Evolutionary conservation across 257 asterid species (phyloP).

Genomic region (Solanum virginianum): DNA sequence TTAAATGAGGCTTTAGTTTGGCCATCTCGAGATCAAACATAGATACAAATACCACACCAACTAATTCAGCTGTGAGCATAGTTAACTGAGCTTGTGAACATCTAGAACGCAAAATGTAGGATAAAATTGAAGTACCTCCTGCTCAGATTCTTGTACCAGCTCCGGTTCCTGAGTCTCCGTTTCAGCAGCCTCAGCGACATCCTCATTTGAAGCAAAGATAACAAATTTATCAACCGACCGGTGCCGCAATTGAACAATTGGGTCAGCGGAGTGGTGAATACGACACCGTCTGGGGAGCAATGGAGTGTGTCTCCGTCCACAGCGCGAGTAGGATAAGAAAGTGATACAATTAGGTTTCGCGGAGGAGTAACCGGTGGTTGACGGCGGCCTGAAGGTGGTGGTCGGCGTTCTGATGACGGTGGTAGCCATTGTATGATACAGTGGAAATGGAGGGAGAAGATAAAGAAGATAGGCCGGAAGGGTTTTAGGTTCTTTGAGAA

Average conservation of each 20-base stretch:
- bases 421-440: slow-evolving; percentile 1
- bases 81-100: background rate
- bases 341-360: background rate
- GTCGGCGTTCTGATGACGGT: background rate
- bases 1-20: background rate
- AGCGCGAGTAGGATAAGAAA: background rate
- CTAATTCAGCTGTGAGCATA: background rate
- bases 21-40: background rate
- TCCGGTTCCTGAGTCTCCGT: background rate
- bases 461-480: background rate
- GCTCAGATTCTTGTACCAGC: background rate
- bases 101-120: background rate
- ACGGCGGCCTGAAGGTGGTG: background rate
- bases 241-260: background rate
- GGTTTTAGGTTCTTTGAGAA: background rate
- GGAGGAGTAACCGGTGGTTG: background rate
- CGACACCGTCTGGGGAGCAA: background rate
- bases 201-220: background rate
- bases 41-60: background rate
- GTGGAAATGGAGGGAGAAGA: background rate
- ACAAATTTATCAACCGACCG: background rate
- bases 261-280: background rate
- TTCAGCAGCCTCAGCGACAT: background rate
- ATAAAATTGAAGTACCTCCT: background rate
- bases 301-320: background rate